A percentile compares a stretch with the other conserved stretches of the same genome.
Conservation (phyloP, 768 basidiomycete genomes). For the Tulasnella calospora region DNA sequence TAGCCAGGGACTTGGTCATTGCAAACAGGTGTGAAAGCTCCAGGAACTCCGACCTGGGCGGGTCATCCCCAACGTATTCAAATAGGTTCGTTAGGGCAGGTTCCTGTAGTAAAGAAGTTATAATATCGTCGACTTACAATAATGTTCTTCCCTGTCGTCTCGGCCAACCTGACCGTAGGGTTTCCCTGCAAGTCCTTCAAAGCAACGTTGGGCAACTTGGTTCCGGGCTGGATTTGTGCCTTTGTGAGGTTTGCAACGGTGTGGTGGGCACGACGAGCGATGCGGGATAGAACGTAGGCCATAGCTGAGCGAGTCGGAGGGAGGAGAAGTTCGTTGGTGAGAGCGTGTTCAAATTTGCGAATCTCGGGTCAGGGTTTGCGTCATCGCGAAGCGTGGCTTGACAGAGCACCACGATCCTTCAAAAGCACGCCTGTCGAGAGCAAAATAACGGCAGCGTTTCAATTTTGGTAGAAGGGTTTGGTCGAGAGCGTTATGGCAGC, state of each 20-base stretch:
- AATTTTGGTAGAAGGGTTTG: neutral
- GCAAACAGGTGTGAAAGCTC: constrained; percentile 72
- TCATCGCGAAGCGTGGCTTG: constrained; percentile 4
- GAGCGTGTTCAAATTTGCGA: neutral
- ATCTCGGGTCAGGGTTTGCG: neutral
- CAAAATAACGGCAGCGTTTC: neutral
- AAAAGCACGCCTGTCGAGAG: neutral
- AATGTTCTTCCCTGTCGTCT: constrained; percentile 51
- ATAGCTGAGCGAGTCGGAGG: neutral
- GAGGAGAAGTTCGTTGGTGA: neutral
- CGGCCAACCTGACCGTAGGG: constrained; percentile 7
- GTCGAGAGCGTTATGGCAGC: neutral
- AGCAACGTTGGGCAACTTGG: constrained; percentile 3
- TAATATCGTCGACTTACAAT: constrained; percentile 43
- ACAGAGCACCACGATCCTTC: neutral
- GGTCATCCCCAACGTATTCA: neutral
- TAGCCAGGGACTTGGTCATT: constrained; percentile 51
- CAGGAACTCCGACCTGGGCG: constrained; percentile 63
- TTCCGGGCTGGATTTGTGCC: constrained; percentile 11
- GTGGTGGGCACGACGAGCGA: constrained; percentile 1
- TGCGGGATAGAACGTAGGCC: neutral
- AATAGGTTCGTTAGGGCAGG: neutral
- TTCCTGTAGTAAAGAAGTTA: neutral
- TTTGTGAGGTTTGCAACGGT: constrained; percentile 1
- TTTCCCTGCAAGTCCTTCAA: constrained; percentile 18